A percentile compares a stretch with the other conserved stretches of the same genome.
These are phyloP conservation scores for Biscogniauxia marginata DNA, from an alignment of 2,329 filamentous ascomycete genomes.

Conservation along the genomic window DNA sequence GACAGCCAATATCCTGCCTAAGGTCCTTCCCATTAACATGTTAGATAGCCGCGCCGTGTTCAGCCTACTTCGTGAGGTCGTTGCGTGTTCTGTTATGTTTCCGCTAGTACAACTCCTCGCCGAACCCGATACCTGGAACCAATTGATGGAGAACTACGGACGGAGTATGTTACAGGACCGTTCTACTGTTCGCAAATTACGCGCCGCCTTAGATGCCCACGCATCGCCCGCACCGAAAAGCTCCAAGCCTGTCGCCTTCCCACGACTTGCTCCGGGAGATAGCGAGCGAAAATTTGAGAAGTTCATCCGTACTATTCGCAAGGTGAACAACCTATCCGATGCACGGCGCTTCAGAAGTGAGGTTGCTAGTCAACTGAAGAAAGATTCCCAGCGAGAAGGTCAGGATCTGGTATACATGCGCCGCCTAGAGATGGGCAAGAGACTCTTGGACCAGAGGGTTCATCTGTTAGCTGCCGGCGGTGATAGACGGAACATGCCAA, in stretches of 20 bases:
- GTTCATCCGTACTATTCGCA: constrained; percentile 85
- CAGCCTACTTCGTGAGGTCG: constrained; percentile 80
- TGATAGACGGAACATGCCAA: constrained; percentile 40
- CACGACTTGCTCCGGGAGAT: constrained; percentile 76
- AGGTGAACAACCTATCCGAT: constrained; percentile 88
- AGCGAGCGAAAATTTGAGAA: constrained; percentile 92
- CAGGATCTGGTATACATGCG: constrained; percentile 86
- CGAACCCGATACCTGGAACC: constrained; percentile 97
- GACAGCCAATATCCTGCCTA: constrained; percentile 69
- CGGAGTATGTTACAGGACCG: constrained; percentile 88
- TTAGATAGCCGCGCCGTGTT: constrained; percentile 78
- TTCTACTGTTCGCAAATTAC: constrained; percentile 88
- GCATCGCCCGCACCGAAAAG: constrained; percentile 74
- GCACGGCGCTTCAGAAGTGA: constrained; percentile 90
- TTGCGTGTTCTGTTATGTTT: constrained; percentile 86
- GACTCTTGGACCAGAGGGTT: constrained; percentile 86
- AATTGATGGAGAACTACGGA: constrained; percentile 86
- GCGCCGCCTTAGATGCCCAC: constrained; percentile 91
- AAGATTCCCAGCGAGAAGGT: constrained; percentile 72
- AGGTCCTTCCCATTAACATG: constrained; percentile 70
- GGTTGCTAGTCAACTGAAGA: constrained; percentile 86
- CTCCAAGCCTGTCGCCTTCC: constrained; percentile 67
- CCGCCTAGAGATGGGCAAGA: constrained; percentile 87
- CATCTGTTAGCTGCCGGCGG: constrained; percentile 72
- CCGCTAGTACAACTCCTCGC: constrained; percentile 78